These are phyloP conservation scores for Tetrahymena thermophila DNA, from an alignment of 73 alveolate genomes.

Conservation along the genomic window DNA sequence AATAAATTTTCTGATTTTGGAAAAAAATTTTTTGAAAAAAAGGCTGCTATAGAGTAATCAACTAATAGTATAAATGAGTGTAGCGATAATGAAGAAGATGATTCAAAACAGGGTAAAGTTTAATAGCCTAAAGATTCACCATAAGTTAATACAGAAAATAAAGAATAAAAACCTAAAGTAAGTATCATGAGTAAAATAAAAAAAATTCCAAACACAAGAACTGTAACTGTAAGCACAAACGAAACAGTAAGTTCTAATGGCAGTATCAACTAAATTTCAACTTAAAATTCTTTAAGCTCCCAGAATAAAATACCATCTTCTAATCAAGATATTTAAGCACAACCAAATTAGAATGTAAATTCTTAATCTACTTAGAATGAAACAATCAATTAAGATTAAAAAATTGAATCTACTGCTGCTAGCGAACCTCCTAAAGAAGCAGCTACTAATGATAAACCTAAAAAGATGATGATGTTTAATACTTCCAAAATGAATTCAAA, in stretches of 20 bases:
- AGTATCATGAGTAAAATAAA: neutral
- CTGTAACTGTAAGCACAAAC: neutral
- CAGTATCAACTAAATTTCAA: neutral
- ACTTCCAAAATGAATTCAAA: neutral
- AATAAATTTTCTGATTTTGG: neutral
- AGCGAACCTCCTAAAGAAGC: neutral
- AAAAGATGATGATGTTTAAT: neutral
- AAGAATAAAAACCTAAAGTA: neutral
- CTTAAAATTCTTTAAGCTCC: neutral
- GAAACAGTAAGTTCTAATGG: neutral
- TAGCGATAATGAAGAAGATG: neutral
- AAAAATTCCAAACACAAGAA: neutral
- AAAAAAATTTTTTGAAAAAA: neutral
- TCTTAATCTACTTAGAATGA: too few relatives aligned
- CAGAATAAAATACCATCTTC: neutral
- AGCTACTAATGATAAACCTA: neutral
- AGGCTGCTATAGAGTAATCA: neutral
- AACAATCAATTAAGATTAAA: neutral
- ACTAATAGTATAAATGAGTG: neutral
- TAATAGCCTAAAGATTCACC: neutral
- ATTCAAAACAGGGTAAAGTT: neutral
- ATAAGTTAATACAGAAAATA: neutral
- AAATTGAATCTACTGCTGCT: neutral
- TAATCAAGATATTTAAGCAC: neutral
- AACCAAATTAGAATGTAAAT: neutral